Evolutionary conservation across 192 early-diverging fungal species (phyloP).

Genomic region (Coemansia sp.): DNA sequence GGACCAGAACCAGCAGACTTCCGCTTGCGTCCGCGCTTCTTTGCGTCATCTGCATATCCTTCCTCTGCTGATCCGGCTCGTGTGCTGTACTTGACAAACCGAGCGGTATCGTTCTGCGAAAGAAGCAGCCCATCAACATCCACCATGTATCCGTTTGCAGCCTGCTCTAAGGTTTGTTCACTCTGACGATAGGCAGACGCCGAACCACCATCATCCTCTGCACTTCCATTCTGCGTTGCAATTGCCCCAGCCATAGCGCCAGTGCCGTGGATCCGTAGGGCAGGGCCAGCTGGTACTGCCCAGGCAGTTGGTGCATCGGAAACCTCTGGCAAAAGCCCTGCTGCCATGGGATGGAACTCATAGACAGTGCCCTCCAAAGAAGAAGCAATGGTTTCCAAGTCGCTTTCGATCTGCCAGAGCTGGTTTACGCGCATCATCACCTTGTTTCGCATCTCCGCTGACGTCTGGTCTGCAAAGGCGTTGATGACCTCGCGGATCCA

Average conservation of each 20-base stretch:
- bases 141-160: conserved; percentile 9
- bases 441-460: conserved; percentile 22
- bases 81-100: conserved; percentile 20
- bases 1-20: conserved; percentile 9
- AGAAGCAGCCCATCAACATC: conserved; percentile 39
- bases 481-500: conserved; percentile 74
- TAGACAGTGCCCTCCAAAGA: conserved; percentile 24
- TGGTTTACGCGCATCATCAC: conserved; percentile 46
- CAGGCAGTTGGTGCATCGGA: conserved; percentile 15
- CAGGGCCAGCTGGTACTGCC: conserved; percentile 1
- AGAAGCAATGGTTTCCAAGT: conserved; percentile 20
- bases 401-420: conserved; percentile 30
- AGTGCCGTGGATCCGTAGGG: conserved; percentile 8
- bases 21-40: conserved; percentile 33
- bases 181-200: not conserved
- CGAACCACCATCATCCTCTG: not conserved
- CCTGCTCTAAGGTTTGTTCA: not conserved
- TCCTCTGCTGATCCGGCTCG: not conserved
- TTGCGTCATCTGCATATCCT: not conserved
- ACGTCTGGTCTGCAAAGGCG: conserved; percentile 58
- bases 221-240: not conserved
- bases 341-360: conserved; percentile 32
- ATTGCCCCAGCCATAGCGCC: not conserved
- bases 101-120: conserved; percentile 44
- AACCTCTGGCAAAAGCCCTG: conserved; percentile 36